Evolutionary conservation across 495 filamentous ascomycete genomes (phyloP).

Genomic region (Neurospora intermedia): DNA sequence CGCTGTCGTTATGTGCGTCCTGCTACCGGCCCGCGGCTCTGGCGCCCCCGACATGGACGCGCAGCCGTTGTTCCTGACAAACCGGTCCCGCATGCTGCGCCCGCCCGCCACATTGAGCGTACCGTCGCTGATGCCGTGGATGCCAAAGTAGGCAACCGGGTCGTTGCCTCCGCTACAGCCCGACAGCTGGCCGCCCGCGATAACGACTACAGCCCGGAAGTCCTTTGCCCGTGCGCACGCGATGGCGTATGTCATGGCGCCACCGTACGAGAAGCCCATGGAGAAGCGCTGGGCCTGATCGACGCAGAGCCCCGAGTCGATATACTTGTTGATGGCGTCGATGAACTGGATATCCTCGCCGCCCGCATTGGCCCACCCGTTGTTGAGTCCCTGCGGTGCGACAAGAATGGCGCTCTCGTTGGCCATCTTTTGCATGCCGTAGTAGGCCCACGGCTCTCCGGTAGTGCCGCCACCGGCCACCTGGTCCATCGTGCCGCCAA

Average conservation of each 20-base stretch:
- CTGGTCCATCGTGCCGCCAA: slow-evolving; percentile 28
- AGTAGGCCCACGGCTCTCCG: slow-evolving; percentile 22
- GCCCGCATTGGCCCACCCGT: slow-evolving; percentile 35
- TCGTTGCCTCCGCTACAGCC: slow-evolving; percentile 29
- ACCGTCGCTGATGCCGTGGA: slow-evolving; percentile 31
- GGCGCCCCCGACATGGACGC: slow-evolving; percentile 11
- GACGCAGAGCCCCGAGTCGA: slow-evolving; percentile 30
- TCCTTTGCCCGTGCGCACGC: slow-evolving; percentile 29
- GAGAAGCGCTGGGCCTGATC: slow-evolving; percentile 29
- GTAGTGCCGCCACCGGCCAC: slow-evolving; percentile 20
- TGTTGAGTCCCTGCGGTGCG: slow-evolving; percentile 34
- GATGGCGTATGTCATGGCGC: slow-evolving; percentile 30
- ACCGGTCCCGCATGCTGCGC: slow-evolving; percentile 26
- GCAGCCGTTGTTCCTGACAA: slow-evolving; percentile 32
- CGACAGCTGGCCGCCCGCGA: slow-evolving; percentile 27
- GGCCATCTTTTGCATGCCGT: slow-evolving; percentile 27
- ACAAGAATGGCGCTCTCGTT: slow-evolving; percentile 34
- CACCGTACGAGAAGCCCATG: slow-evolving; percentile 36
- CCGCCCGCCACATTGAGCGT: slow-evolving; percentile 30
- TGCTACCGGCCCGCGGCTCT: slow-evolving; percentile 21
- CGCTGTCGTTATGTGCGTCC: slow-evolving; percentile 22
- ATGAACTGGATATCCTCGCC: slow-evolving; percentile 35
- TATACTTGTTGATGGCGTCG: slow-evolving; percentile 19
- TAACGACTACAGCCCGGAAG: slow-evolving; percentile 28
- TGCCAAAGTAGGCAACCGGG: slow-evolving; percentile 32